Evolutionary conservation across 495 filamentous ascomycete species (phyloP).

Genomic region (Cercophora newfieldiana): DNA sequence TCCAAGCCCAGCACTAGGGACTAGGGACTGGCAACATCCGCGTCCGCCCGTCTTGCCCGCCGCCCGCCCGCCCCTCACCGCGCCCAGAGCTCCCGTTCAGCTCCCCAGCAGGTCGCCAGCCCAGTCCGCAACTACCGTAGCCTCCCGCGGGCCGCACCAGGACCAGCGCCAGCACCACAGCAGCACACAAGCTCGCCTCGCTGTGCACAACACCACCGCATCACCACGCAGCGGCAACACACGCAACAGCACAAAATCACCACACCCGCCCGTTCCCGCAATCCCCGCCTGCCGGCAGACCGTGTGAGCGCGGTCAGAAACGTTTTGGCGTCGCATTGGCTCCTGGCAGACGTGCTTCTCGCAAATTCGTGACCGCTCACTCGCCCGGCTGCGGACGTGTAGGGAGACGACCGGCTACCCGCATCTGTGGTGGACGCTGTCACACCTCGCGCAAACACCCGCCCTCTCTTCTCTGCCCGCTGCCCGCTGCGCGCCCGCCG

Average conservation of each 20-base stretch:
- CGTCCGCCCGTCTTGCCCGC: not conserved
- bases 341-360: conserved; percentile 18
- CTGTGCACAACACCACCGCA: conserved; percentile 9
- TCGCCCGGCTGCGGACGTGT: conserved; percentile 15
- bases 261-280: conserved; percentile 8
- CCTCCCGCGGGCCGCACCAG: not conserved
- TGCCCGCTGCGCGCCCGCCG: not conserved
- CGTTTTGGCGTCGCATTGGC: conserved; percentile 29
- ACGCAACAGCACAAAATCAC: not conserved
- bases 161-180: not conserved
- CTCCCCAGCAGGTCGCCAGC: not conserved
- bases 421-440: conserved; percentile 32
- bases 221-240: not conserved
- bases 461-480: conserved; percentile 9
- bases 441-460: conserved; percentile 33
- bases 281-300: conserved; percentile 8
- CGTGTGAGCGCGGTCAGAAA: conserved; percentile 17
- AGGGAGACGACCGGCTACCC: conserved; percentile 29
- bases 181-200: conserved; percentile 1
- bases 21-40: not conserved
- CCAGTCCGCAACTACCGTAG: not conserved
- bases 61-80: not conserved
- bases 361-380: conserved; percentile 17
- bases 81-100: conserved; percentile 3
- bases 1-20: not conserved